phyloP scores from a whole-genome alignment of 179 eudicot genomes.

The Spergularia azorica region DNA sequence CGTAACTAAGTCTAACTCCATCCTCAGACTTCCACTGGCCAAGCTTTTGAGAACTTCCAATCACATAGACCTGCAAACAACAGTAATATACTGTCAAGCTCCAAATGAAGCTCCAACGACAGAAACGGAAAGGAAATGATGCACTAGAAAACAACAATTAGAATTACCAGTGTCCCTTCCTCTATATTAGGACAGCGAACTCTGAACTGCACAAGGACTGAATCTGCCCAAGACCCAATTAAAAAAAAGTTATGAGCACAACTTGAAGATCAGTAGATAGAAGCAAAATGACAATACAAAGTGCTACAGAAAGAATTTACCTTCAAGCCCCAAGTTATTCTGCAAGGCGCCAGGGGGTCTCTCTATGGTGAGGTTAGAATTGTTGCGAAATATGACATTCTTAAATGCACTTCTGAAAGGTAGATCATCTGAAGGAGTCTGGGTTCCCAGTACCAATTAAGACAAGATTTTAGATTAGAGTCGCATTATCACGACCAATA shows the following conservation, averaged over 20 bases:
- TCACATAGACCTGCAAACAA: constrained; percentile 66
- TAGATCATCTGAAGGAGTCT: constrained; percentile 83
- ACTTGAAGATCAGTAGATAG: not conserved
- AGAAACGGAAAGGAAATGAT: not conserved
- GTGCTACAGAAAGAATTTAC: constrained; percentile 34
- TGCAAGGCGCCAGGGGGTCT: constrained; percentile 58
- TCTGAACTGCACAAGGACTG: constrained; percentile 71
- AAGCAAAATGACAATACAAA: constrained; percentile 5
- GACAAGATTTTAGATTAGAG: constrained; percentile 1
- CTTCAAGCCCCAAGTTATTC: constrained; percentile 55
- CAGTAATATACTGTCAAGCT: constrained; percentile 8
- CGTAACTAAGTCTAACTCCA: constrained; percentile 71
- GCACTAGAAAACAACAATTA: not conserved
- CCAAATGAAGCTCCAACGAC: not conserved
- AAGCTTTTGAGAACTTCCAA: constrained; percentile 74
- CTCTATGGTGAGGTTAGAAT: constrained; percentile 49
- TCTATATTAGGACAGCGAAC: constrained; percentile 83
- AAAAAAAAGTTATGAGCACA: constrained; percentile 14
- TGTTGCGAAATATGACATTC: constrained; percentile 71
- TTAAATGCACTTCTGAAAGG: constrained; percentile 91
- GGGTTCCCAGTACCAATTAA: constrained; percentile 29
- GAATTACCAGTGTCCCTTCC: constrained; percentile 75
- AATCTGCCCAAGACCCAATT: constrained; percentile 48
- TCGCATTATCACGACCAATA: not conserved
- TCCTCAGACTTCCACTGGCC: constrained; percentile 80